A percentile compares a stretch with the other conserved stretches of the same genome.
These are phyloP conservation scores for Biancaea sappan DNA, from an alignment of 306 rosid species.

Conservation along the genomic window DNA sequence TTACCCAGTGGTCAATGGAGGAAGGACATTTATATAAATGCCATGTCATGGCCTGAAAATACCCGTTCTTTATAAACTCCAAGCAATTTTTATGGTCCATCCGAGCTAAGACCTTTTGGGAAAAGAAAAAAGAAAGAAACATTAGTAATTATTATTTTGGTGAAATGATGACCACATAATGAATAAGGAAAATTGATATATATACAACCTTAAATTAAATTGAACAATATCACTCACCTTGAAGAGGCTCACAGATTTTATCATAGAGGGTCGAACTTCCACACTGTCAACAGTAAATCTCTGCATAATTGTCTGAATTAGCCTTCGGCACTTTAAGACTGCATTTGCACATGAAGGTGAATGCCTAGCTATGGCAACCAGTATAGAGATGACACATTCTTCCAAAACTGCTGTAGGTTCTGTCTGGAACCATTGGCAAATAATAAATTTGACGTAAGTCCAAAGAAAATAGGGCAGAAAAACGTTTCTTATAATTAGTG, in stretches of 20 bases:
- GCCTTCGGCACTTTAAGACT: constrained; percentile 73
- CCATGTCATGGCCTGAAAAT: constrained; percentile 75
- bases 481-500: neutral
- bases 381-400: constrained; percentile 72
- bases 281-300: constrained; percentile 60
- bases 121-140: constrained; percentile 42
- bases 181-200: constrained; percentile 21
- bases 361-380: constrained; percentile 87
- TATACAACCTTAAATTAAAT: constrained; percentile 28
- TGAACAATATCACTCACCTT: constrained; percentile 53
- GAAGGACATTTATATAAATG: constrained; percentile 65
- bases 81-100: constrained; percentile 59
- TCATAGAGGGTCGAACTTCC: constrained; percentile 66
- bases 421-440: constrained; percentile 62
- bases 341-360: constrained; percentile 87
- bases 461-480: constrained; percentile 4
- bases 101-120: constrained; percentile 72
- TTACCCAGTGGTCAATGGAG: constrained; percentile 80
- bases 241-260: constrained; percentile 76
- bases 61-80: constrained; percentile 67
- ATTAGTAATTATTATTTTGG: constrained; percentile 33
- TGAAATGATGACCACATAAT: constrained; percentile 13
- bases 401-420: constrained; percentile 70
- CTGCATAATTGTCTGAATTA: constrained; percentile 62
- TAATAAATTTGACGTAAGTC: constrained; percentile 22